Percentiles rank a stretch among this genome's conserved stretches.
These are phyloP conservation scores for Cladosporium cucumerinum DNA, from an alignment of 2,329 filamentous ascomycete genomes.

Conservation along the genomic window DNA sequence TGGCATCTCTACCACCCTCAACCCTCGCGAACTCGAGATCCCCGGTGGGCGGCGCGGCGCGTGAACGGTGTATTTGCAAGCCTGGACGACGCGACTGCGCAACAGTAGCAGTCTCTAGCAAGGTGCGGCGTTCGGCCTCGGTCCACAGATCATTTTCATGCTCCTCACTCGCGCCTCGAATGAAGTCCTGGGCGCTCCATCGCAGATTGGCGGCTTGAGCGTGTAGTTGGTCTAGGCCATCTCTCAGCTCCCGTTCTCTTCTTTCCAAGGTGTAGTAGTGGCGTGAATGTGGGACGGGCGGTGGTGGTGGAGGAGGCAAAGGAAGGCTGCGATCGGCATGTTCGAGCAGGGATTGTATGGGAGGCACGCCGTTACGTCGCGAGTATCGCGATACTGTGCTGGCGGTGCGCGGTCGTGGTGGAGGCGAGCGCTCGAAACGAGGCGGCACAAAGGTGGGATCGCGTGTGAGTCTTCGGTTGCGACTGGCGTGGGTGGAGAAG, in stretches of 20 bases:
- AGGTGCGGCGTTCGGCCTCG: slow-evolving; percentile 1
- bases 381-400: slow-evolving; percentile 18
- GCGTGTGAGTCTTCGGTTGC: slow-evolving; percentile 29
- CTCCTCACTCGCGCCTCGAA: not conserved
- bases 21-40: not conserved
- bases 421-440: slow-evolving; percentile 26
- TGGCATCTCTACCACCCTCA: not conserved
- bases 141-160: slow-evolving; percentile 2
- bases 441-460: slow-evolving; percentile 23
- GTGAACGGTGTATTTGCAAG: not conserved
- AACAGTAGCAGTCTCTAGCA: slow-evolving; percentile 6
- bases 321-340: slow-evolving; percentile 22
- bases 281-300: slow-evolving; percentile 27
- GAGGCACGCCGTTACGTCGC: slow-evolving; percentile 29
- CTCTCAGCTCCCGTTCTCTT: slow-evolving; percentile 9
- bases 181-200: not conserved
- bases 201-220: slow-evolving; percentile 1
- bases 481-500: slow-evolving; percentile 31
- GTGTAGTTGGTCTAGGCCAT: slow-evolving; percentile 4
- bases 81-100: slow-evolving; percentile 2
- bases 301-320: slow-evolving; percentile 21
- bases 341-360: slow-evolving; percentile 32
- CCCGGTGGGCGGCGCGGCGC: not conserved
- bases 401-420: slow-evolving; percentile 21
- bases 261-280: slow-evolving; percentile 20